Conservation (phyloP, 2,329 filamentous ascomycete genomes). For the Ceratocystiopsis minuta region DNA sequence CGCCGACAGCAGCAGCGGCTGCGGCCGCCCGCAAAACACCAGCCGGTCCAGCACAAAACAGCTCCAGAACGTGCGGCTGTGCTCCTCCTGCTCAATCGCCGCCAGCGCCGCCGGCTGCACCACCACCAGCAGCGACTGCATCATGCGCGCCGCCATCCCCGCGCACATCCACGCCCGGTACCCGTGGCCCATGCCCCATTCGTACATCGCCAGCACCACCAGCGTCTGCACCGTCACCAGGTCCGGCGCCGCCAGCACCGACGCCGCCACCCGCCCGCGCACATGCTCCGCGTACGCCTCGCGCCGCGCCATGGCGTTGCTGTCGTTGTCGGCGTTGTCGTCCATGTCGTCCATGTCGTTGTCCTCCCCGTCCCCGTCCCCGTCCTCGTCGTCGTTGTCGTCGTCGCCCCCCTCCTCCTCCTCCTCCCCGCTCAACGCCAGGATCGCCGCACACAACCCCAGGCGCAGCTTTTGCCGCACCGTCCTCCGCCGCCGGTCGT, state of each 20-base stretch:
- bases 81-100: slow-evolving; percentile 13
- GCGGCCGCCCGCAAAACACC: slow-evolving; percentile 22
- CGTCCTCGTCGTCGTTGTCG: too few species aligned
- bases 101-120: slow-evolving; percentile 10
- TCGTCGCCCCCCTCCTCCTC: too few species aligned
- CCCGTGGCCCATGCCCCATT: slow-evolving; percentile 24
- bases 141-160: slow-evolving; percentile 21
- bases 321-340: background rate
- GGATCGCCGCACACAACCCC: too few species aligned
- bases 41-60: slow-evolving; percentile 28
- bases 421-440: too few species aligned
- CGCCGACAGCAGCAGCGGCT: slow-evolving; percentile 13
- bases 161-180: slow-evolving; percentile 26
- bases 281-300: too few species aligned
- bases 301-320: background rate
- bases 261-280: too few species aligned
- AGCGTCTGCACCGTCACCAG: slow-evolving; percentile 2
- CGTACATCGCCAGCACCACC: slow-evolving; percentile 9
- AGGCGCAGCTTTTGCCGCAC: too few species aligned
- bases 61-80: slow-evolving; percentile 25
- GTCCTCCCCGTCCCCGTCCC: too few species aligned
- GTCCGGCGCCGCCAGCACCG: background rate
- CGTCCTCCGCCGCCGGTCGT: too few species aligned
- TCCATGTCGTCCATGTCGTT: too few species aligned
- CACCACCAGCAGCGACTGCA: slow-evolving; percentile 18